phyloP scores from a whole-genome alignment of 305 asterid species.

The Fraxinus latifolia region DNA sequence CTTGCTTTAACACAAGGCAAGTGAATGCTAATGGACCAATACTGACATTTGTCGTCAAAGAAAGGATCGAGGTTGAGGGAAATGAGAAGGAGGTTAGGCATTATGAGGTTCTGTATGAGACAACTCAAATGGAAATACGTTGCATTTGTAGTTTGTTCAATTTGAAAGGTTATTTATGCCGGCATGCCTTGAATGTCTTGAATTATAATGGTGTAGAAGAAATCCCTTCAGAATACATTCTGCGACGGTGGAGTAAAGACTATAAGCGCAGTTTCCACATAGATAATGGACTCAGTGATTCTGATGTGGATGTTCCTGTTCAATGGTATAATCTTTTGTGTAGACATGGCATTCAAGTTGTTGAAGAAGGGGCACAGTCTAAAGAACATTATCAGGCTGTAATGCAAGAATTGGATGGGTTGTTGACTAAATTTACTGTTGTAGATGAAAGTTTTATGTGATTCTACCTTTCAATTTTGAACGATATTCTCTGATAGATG shows the following conservation, averaged over 20 bases:
- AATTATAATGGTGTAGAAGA: constrained; percentile 48
- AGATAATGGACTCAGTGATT: constrained; percentile 22
- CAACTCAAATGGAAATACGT: constrained; percentile 43
- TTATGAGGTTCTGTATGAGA: constrained; percentile 51
- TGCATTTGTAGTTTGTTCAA: constrained; percentile 58
- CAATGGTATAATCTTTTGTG: constrained; percentile 34
- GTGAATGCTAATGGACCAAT: constrained; percentile 39
- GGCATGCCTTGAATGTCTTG: constrained; percentile 54
- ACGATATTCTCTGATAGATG: constrained; percentile 4
- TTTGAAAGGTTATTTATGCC: constrained; percentile 54
- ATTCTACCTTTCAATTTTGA: constrained; percentile 9
- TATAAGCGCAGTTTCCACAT: constrained; percentile 32
- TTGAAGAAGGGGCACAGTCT: constrained; percentile 51
- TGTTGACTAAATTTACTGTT: constrained; percentile 30
- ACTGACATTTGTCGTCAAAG: constrained; percentile 45
- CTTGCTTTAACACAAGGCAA: constrained; percentile 53
- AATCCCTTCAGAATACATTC: constrained; percentile 50
- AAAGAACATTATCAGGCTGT: constrained; percentile 36
- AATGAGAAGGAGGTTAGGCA: constrained; percentile 40
- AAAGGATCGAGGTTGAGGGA: constrained; percentile 38
- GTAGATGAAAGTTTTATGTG: constrained; percentile 21
- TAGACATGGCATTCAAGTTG: constrained; percentile 31
- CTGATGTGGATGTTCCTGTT: constrained; percentile 28
- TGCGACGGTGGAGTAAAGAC: constrained; percentile 47
- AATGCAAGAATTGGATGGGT: constrained; percentile 35